Evolutionary conservation across 2,329 filamentous ascomycete species (phyloP), one percentile per base, ranked within the genome.

Genomic region (Graphium sp.): DNA sequence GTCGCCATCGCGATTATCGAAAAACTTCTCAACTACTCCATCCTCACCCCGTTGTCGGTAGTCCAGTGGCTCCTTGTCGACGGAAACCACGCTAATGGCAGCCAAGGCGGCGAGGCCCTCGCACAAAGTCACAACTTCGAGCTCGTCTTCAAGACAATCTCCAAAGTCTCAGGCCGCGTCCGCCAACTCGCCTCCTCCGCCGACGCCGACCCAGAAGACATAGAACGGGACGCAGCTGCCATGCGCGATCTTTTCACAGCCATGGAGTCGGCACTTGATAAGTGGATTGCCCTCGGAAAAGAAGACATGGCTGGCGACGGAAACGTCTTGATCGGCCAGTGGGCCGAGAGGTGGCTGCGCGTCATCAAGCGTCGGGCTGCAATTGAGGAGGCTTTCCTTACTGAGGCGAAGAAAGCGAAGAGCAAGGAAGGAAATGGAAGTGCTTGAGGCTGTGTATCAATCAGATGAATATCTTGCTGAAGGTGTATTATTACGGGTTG

Each of bases 21-120:
- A 59, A 95, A 95, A 53, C 67, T 98, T 5, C 74, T 98, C 41
- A 98, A 95, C 56, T 98, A 94, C 56, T 85, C 81, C 10, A 93
- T 98, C 41, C 64, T 98, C 20, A 84, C 78, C 7, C 89, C 89
- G 0, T 60, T 74, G 32, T 76, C 75, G 11, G 84, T 98, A 17
- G 67, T 94, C 26, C 75, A 92, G 44, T 98, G 89, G 89, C 82
- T 82, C 1, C 62, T 98, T 9, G 62, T 72, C 18, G 72, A 46
- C n/a, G 46, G 41, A 26, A 48, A 50, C 12, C 52, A 82, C 35
- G 60, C 51, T n/a, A 46, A 46, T 24, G 56, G 56, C 22, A 50
- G 52, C 20, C 39, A 68, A 13, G 68, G 71, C 3, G 78, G 78
- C 27, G 64, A 67, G 24, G 65, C 68, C 4, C 68, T 98, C 9